Evolutionary conservation across 352 stramenopile genomes (phyloP), one percentile per base, ranked within the genome.

Genomic region (Halophytophthora polymorphica): DNA sequence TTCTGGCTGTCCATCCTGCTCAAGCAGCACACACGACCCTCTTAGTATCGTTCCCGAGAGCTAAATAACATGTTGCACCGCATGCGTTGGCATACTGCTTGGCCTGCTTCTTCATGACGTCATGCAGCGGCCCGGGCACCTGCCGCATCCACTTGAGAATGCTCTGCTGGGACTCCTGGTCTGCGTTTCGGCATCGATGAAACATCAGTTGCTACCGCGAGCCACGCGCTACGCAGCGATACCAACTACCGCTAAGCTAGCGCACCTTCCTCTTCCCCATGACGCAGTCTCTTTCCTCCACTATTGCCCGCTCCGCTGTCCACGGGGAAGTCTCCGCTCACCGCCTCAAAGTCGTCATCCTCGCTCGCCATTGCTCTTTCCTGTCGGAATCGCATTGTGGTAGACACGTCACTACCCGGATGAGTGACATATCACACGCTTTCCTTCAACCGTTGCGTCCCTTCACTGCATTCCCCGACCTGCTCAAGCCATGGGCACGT

Each of bases 141-240:
- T 80, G 63, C 5, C 75, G 77, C 56, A 88, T 76, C 80, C 77
- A 90, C 59, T 86, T 88, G 38, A 86, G 64, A 52, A 90, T 90
- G 45, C 75, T 86, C 54, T 77, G 73, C 42, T 86, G 75, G 7
- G 72, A 86, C 45, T 75, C 70, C 42, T 77, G 52, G 39, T 77
- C 73, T 79, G 36, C 33, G 21, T 14, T 18, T 31, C 34, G 6
- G 3, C 18, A 41, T 47, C 22, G 17, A 28, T 34, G 6, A 12
- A 12, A 34, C 29, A 34, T 12, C 6, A 34, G 29, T 34, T 34
- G 6, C 6, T 12, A 34, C 6, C 29, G 21, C 63, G 18, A 64
- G 43, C 4, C 34, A 35, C 12, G 8, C 19, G 51, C 40, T 43
- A 17, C 33, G 8, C 10, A 41, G 3, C 29, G 19, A 7, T 8